Evolutionary conservation across 345 rosid species (phyloP), one percentile per base, ranked within the genome.

Genomic region (Gossypium sturtianum): DNA sequence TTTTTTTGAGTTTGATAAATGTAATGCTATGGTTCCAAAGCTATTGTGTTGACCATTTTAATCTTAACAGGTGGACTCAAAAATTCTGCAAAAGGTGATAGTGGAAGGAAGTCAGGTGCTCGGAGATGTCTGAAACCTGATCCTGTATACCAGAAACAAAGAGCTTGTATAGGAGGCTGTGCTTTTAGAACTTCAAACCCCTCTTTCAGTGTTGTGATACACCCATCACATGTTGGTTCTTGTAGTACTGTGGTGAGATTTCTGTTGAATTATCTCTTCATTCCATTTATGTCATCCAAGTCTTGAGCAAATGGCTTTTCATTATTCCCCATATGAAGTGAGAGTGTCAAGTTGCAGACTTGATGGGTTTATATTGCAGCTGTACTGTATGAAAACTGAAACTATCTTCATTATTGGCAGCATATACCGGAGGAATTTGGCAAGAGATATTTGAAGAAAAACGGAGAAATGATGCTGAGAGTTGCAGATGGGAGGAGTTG

Each of bases 401-500:
- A 52, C 20, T 52, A 16, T 51, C 54, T 51, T 51, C 20, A 16
- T n/a, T 52, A 5, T 52, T 52, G 49, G 49, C 74, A 71, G 74
- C 0, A n/a, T 38, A 72, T 57, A 2, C 66, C 66, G 7, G 11
- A 2, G 29, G 38, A 17, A 19, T 72, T 72, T 43, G 41, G 43
- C 53, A 57, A 7, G 53, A 72, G 38, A 12, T 59, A 57, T 72
- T 72, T 72, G 38, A 20, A 38, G 65, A 19, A 44, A 43, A 20
- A 13, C 16, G 38, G 51, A 43, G 41, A 20, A 38, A 29, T 57
- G 9, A 72, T 12, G 13, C 38, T 72, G 29, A 57, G 52, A 58
- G 64, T 57, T 72, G 4, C 53, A 12, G 66, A 72, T 72, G 66
- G 66, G 34, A 72, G 66, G 52, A 58, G 66, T 72, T 58, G 75